A percentile compares a stretch with the other conserved stretches of the same genome.
phyloP scores from a whole-genome alignment of 768 basidiomycete genomes.

The Psilocybe cubensis region DNA sequence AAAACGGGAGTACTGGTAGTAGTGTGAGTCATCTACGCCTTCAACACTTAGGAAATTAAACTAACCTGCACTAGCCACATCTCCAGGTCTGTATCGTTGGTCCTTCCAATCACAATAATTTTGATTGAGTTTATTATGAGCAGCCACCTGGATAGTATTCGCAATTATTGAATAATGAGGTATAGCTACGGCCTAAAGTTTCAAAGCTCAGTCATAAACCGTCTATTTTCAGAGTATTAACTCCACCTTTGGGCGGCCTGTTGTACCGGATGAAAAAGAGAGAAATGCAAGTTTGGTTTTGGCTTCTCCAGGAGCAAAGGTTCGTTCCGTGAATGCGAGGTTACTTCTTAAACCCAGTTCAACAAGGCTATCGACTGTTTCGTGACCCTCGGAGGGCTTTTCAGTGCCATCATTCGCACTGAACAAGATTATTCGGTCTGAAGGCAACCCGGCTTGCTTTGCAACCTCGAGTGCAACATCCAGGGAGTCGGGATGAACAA shows the following conservation, averaged over 20 bases:
- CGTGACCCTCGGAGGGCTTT: conserved; percentile 15
- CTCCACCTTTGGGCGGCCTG: conserved; percentile 69
- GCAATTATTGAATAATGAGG: conserved; percentile 62
- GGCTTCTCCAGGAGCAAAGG: conserved; percentile 58
- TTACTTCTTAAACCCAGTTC: conserved; percentile 45
- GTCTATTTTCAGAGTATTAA: background rate
- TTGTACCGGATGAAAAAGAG: conserved; percentile 76
- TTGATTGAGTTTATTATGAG: conserved; percentile 53
- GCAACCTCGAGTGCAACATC: conserved; percentile 47
- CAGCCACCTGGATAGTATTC: conserved; percentile 63
- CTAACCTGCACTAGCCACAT: conserved; percentile 62
- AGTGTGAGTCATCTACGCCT: no score
- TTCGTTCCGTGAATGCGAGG: conserved; percentile 50
- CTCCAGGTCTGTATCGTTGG: conserved; percentile 60
- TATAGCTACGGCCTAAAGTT: conserved; percentile 59
- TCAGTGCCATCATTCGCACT: conserved; percentile 22
- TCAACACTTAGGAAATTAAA: background rate
- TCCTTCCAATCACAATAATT: conserved; percentile 47
- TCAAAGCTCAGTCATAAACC: background rate
- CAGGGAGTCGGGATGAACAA: conserved; percentile 50
- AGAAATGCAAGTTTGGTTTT: conserved; percentile 73
- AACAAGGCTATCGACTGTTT: conserved; percentile 51
- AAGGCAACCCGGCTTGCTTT: conserved; percentile 35
- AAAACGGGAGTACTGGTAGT: conserved; percentile 56
- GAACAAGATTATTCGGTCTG: conserved; percentile 48